These are phyloP conservation scores for Neotropicomus parvogracilis DNA, from an alignment of 1,284 basidiomycete species.

Conservation along the genomic window DNA sequence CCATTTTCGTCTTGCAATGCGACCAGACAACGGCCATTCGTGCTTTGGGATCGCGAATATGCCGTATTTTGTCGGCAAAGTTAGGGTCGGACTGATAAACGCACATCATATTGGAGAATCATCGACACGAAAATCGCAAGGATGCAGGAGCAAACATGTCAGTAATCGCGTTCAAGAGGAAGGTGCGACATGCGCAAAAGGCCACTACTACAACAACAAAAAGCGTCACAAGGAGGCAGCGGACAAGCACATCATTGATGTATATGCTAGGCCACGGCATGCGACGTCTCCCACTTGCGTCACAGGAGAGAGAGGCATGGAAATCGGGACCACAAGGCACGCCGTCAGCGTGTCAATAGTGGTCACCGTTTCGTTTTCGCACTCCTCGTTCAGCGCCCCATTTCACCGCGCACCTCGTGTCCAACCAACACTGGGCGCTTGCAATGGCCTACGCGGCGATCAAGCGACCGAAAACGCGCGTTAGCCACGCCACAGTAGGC, in stretches of 20 bases:
- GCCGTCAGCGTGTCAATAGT: slow-evolving; percentile 32
- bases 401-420: slow-evolving; percentile 86
- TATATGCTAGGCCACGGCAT: slow-evolving; percentile 54
- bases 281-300: slow-evolving; percentile 51
- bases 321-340: slow-evolving; percentile 38
- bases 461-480: slow-evolving; percentile 87
- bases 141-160: slow-evolving; percentile 50
- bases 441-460: slow-evolving; percentile 73
- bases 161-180: slow-evolving; percentile 50
- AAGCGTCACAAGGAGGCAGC: slow-evolving; percentile 53
- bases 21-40: slow-evolving; percentile 86
- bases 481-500: slow-evolving; percentile 61
- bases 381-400: slow-evolving; percentile 93
- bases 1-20: slow-evolving; percentile 81
- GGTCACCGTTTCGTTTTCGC: slow-evolving; percentile 51
- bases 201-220: slow-evolving; percentile 32
- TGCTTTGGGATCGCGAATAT: slow-evolving; percentile 83
- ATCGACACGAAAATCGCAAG: slow-evolving; percentile 28
- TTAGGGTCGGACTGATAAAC: slow-evolving; percentile 70
- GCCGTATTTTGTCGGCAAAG: slow-evolving; percentile 80
- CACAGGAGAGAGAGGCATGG: slow-evolving; percentile 48
- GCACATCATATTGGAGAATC: slow-evolving; percentile 26
- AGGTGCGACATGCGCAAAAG: slow-evolving; percentile 23
- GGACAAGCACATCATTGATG: slow-evolving; percentile 44
- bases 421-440: slow-evolving; percentile 70